phyloP scores from a whole-genome alignment of 768 basidiomycete genomes.

The Vararia minispora region DNA sequence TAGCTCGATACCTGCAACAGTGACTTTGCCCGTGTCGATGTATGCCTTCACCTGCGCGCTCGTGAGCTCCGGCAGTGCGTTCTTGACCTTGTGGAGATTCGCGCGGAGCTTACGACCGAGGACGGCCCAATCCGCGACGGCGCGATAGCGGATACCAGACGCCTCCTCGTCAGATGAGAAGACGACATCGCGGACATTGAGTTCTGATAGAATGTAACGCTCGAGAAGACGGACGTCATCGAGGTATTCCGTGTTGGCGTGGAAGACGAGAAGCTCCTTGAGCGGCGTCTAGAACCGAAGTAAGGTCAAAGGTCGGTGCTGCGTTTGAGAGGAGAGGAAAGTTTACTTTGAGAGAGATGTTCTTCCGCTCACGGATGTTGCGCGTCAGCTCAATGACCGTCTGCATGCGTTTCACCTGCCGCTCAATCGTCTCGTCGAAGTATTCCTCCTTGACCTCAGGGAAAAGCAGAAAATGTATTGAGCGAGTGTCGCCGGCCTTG shows the following conservation, averaged over 20 bases:
- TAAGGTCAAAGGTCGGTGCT: not conserved
- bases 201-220: slow-evolving; percentile 85
- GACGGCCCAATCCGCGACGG: slow-evolving; percentile 90
- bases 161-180: slow-evolving; percentile 82
- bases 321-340: not conserved
- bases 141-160: slow-evolving; percentile 85
- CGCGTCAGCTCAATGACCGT: slow-evolving; percentile 88
- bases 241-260: slow-evolving; percentile 73
- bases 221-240: slow-evolving; percentile 77
- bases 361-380: slow-evolving; percentile 78
- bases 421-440: slow-evolving; percentile 87
- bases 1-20: slow-evolving; percentile 83
- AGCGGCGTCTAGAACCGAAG: slow-evolving; percentile 60
- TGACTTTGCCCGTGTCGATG: slow-evolving; percentile 60
- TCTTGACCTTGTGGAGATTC: slow-evolving; percentile 83
- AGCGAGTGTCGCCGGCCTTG: slow-evolving; percentile 67
- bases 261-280: slow-evolving; percentile 89
- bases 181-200: slow-evolving; percentile 85
- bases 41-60: slow-evolving; percentile 80
- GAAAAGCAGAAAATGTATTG: slow-evolving; percentile 92
- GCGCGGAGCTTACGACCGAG: slow-evolving; percentile 91
- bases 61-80: slow-evolving; percentile 67
- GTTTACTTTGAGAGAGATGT: slow-evolving; percentile 77
- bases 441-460: slow-evolving; percentile 91
- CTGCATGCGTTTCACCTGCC: slow-evolving; percentile 92